Base-by-base conservation (phyloP, 345 rosid species). In the Rhodomyrtus tomentosa region DNA sequence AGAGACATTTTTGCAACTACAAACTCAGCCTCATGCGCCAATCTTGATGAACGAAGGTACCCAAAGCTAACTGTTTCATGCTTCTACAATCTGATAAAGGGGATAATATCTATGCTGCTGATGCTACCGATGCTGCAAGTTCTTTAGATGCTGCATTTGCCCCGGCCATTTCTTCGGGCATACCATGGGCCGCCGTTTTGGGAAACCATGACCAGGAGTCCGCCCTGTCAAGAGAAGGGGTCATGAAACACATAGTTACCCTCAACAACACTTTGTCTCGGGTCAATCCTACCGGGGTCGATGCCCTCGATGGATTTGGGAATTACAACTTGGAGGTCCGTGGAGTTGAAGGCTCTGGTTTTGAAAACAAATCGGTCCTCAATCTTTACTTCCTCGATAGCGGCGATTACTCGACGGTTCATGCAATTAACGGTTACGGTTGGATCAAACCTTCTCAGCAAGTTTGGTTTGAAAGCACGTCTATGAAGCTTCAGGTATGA, bases 161-260 rank as follows among this genome's bases (percentile, higher is more conserved):
- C 29, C 94, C 98, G 16, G 99, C 98, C 48, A 92, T 95, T 54
- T 93, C 90, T 4, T 90, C 96, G 4, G 86, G 89, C 81, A 94
- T 97, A 83, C 98, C 98, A 25, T 97, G 98, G 99, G 96, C 89
- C 38, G 98, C 98, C 29, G 88, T 97, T 72, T 87, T 95, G 73
- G 99, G 99, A 40, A 97, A 95, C 86, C 98, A 97, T 86, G 98
- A 97, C 82, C 98, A 95, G 87, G 89, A 96, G 91, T 91, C 95
- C 8, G 91, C 92, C 55, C 87, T 96, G 83, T 92, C 95, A 3
- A 92, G 99, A 91, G 93, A 92, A 88, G 93, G 93, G 50, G 90
- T 96, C 48, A 96, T 95, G 98, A 95, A 90, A 36, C 93, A 97
- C 86, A 88, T 95, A 25, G 94, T 87, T 83, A 92, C 88, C 54